Evolutionary conservation across 2,329 filamentous ascomycete species (phyloP).

Genomic region (Gnomoniopsis sp.): DNA sequence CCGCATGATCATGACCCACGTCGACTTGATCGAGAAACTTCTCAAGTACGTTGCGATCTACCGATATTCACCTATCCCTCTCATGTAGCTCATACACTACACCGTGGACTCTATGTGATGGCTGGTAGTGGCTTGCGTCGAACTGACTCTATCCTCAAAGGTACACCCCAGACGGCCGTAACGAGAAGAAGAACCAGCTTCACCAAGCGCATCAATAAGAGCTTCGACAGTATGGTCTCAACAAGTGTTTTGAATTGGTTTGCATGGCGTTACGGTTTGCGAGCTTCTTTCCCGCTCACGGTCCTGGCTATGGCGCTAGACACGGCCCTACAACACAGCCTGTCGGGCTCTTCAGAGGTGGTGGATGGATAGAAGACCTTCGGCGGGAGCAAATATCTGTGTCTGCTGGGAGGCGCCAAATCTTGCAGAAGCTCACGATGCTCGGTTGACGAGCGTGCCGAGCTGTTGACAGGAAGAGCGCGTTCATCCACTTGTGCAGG

Average conservation of each 20-base stretch:
- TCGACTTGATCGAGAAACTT: slow-evolving; percentile 97
- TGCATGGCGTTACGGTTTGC: slow-evolving; percentile 15
- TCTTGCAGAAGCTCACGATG: background rate
- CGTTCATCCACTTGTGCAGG: background rate
- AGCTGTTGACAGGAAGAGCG: background rate
- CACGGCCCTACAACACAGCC: background rate
- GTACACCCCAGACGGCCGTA: slow-evolving; percentile 61
- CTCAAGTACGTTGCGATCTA: slow-evolving; percentile 64
- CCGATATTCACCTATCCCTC: background rate
- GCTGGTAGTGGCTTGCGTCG: background rate
- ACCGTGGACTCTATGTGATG: background rate
- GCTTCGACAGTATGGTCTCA: background rate
- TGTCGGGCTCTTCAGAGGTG: background rate
- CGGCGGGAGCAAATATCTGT: background rate
- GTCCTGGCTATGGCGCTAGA: background rate
- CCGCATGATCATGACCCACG: slow-evolving; percentile 99
- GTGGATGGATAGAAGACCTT: background rate
- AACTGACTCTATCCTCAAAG: slow-evolving; percentile 28
- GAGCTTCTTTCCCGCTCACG: background rate
- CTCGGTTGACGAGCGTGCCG: background rate
- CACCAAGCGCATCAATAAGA: slow-evolving; percentile 15
- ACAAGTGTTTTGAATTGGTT: background rate
- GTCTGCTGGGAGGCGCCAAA: background rate
- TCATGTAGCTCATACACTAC: background rate
- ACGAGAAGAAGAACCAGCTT: slow-evolving; percentile 56